phyloP scores from a whole-genome alignment of 2,329 filamentous ascomycete species.

The Xylaria sp. region DNA sequence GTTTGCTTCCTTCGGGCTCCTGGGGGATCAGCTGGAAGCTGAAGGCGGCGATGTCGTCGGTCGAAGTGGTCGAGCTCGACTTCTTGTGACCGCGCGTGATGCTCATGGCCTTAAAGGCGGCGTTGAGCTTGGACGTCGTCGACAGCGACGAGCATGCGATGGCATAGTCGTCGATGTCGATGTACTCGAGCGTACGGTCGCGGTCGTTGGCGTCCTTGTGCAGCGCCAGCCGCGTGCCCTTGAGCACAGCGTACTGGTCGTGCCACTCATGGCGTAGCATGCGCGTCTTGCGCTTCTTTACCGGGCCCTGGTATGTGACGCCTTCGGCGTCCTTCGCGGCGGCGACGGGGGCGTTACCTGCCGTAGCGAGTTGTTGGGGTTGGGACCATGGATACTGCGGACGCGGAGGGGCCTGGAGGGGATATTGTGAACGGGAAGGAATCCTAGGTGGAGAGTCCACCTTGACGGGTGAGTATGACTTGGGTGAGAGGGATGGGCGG shows the following conservation, averaged over 20 bases:
- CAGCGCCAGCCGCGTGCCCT: slow-evolving; percentile 75
- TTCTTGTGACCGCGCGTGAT: slow-evolving; percentile 52
- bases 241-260: slow-evolving; percentile 87
- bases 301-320: slow-evolving; percentile 79
- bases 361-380: slow-evolving; percentile 38
- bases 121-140: slow-evolving; percentile 79
- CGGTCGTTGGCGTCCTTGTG: slow-evolving; percentile 64
- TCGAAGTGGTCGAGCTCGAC: slow-evolving; percentile 50
- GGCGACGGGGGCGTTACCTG: slow-evolving; percentile 39
- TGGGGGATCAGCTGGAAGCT: slow-evolving; percentile 85
- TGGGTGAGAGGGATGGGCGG: slow-evolving; percentile 45
- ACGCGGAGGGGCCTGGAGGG: slow-evolving; percentile 59
- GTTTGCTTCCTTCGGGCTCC: slow-evolving; percentile 59
- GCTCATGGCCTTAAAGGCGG: slow-evolving; percentile 82
- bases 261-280: slow-evolving; percentile 94
- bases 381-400: slow-evolving; percentile 63
- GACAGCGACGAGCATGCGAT: slow-evolving; percentile 82
- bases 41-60: slow-evolving; percentile 70
- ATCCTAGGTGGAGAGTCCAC: slow-evolving; percentile 42
- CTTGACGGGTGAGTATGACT: slow-evolving; percentile 37
- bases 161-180: slow-evolving; percentile 88
- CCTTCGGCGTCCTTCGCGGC: slow-evolving; percentile 52
- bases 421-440: slow-evolving; percentile 42
- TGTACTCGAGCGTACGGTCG: slow-evolving; percentile 72
- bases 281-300: slow-evolving; percentile 91